A percentile compares a stretch with the other conserved stretches of the same genome.
Evolutionary conservation across 352 stramenopile species (phyloP).

Genomic region (Lagenidium giganteum): DNA sequence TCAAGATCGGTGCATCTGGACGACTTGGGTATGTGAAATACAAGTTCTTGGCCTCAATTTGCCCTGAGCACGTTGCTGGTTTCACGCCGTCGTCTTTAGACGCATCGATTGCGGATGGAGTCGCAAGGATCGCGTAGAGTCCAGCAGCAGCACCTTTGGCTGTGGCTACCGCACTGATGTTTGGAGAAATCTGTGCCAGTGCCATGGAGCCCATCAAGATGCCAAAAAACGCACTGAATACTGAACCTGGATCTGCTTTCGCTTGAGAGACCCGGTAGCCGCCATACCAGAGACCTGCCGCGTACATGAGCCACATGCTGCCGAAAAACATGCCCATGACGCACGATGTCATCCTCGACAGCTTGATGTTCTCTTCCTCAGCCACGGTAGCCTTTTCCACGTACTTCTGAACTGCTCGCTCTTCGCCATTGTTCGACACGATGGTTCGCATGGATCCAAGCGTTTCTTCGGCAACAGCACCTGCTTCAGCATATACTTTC

Average conservation of each 20-base stretch:
- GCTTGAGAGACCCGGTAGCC: not conserved
- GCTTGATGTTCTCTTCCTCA: constrained; percentile 1
- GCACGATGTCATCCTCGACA: not conserved
- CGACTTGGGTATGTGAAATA: constrained; percentile 80
- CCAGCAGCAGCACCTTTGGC: constrained; percentile 24
- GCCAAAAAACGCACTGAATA: constrained; percentile 45
- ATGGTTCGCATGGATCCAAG: not conserved
- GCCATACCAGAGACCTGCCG: not conserved
- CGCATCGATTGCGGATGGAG: constrained; percentile 38
- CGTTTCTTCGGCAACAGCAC: constrained; percentile 3
- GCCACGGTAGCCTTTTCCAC: not conserved
- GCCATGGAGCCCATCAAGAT: constrained; percentile 31
- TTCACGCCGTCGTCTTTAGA: constrained; percentile 30
- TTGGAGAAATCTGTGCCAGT: constrained; percentile 43
- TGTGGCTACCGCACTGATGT: constrained; percentile 30
- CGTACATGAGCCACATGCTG: not conserved
- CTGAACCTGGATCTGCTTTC: constrained; percentile 21
- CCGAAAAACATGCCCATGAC: not conserved
- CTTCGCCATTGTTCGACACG: not conserved
- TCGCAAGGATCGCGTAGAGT: constrained; percentile 47
- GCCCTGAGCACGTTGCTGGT: constrained; percentile 26
- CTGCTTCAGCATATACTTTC: constrained; percentile 5
- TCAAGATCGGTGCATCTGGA: constrained; percentile 58
- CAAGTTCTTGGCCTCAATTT: constrained; percentile 51
- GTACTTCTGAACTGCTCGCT: not conserved